phyloP scores from a whole-genome alignment of 805 yeast genomes.

The Jamesozyma lodderae region DNA sequence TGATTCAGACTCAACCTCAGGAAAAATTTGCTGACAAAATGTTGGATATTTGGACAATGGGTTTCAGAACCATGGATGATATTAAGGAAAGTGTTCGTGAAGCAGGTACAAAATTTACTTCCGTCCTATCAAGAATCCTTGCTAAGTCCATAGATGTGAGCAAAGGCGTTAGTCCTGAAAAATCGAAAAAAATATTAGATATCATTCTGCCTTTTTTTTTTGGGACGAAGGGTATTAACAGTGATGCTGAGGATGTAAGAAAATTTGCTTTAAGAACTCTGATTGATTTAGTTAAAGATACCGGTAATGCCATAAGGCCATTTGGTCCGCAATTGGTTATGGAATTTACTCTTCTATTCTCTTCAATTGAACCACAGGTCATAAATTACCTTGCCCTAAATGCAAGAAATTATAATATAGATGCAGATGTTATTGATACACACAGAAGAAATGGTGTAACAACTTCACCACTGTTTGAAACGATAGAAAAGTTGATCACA shows the following conservation, averaged over 20 bases:
- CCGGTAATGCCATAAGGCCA: slow-evolving; percentile 52
- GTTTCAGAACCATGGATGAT: slow-evolving; percentile 86
- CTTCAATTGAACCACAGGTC: slow-evolving; percentile 85
- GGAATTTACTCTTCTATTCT: slow-evolving; percentile 62
- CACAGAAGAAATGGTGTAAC: slow-evolving; percentile 66
- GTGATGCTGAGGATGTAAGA: slow-evolving; percentile 80
- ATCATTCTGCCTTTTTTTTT: slow-evolving; percentile 68
- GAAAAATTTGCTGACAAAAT: slow-evolving; percentile 42
- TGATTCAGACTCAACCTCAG: slow-evolving; percentile 50
- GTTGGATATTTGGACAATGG: slow-evolving; percentile 76
- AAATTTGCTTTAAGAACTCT: slow-evolving; percentile 67
- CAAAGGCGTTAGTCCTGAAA: slow-evolving; percentile 32
- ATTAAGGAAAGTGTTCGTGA: slow-evolving; percentile 86
- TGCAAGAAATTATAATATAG: slow-evolving; percentile 78
- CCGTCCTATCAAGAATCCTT: slow-evolving; percentile 53
- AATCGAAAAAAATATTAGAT: slow-evolving; percentile 40
- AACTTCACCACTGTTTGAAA: slow-evolving; percentile 80
- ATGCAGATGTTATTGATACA: slow-evolving; percentile 64
- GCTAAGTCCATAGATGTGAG: slow-evolving; percentile 46
- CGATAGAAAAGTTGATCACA: slow-evolving; percentile 63
- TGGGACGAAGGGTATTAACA: slow-evolving; percentile 69
- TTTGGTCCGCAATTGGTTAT: slow-evolving; percentile 61
- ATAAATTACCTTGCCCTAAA: slow-evolving; percentile 78
- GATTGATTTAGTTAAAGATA: slow-evolving; percentile 57
- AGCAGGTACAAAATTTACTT: slow-evolving; percentile 65